A percentile compares a stretch with the other conserved stretches of the same genome.
Conservation (phyloP, 1,139 yeast species). For the Zhuliangozyma blackwelliae region DNA sequence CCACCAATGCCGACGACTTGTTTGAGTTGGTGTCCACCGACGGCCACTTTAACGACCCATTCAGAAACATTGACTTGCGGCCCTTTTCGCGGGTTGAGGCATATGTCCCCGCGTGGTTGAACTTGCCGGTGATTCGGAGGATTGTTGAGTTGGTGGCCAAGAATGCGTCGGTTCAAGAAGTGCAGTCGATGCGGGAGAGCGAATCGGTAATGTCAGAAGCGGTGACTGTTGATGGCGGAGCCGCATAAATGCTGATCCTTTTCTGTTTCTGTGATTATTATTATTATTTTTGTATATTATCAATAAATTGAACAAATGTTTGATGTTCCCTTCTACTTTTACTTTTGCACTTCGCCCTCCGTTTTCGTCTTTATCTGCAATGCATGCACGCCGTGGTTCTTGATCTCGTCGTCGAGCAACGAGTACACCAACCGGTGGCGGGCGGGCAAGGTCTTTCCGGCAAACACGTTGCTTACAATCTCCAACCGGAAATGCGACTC, state of each 20-base stretch:
- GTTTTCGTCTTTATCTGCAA: slow-evolving; percentile 84
- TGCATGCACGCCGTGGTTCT: slow-evolving; percentile 77
- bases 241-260: not conserved
- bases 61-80: slow-evolving; percentile 79
- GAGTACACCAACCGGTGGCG: slow-evolving; percentile 78
- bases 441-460: slow-evolving; percentile 63
- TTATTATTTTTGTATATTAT: not conserved
- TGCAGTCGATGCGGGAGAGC: slow-evolving; percentile 7
- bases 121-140: slow-evolving; percentile 82
- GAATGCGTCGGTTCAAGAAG: slow-evolving; percentile 55
- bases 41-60: slow-evolving; percentile 86
- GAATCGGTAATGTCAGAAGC: slow-evolving; percentile 4
- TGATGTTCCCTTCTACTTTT: slow-evolving; percentile 2
- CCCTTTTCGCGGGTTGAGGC: slow-evolving; percentile 90
- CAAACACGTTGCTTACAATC: slow-evolving; percentile 66
- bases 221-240: not conserved
- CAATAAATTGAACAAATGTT: slow-evolving; percentile 1
- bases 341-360: slow-evolving; percentile 49
- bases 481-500: slow-evolving; percentile 83
- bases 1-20: slow-evolving; percentile 57
- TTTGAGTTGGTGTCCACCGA: slow-evolving; percentile 67
- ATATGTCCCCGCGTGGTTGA: slow-evolving; percentile 93
- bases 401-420: slow-evolving; percentile 68
- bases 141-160: slow-evolving; percentile 87
- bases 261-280: not conserved